phyloP scores from a whole-genome alignment of 352 stramenopile species.

The Phytophthora multivora region DNA sequence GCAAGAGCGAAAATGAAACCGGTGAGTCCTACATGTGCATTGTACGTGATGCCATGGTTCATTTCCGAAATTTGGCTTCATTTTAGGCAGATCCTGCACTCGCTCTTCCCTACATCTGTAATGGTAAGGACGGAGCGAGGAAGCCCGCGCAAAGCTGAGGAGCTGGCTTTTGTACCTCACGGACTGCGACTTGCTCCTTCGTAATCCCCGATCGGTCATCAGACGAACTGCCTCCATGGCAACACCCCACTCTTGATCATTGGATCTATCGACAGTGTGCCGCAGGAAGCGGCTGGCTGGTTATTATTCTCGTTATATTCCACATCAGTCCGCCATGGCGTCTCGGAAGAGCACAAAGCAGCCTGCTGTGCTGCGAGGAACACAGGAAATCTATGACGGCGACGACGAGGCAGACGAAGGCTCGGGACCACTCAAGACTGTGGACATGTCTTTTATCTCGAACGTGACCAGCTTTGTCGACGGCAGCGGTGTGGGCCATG shows the following conservation, averaged over 20 bases:
- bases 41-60: no score
- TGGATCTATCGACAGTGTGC: constrained; percentile 11
- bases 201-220: constrained; percentile 26
- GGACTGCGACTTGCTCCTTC: constrained; percentile 13
- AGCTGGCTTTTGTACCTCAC: constrained; percentile 13
- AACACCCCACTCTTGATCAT: constrained; percentile 17
- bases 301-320: constrained; percentile 1
- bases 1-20: no score
- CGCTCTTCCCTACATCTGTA: constrained; percentile 29
- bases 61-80: neutral
- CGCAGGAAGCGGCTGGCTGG: constrained; percentile 13
- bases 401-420: neutral
- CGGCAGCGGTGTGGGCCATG: constrained; percentile 33
- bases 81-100: constrained; percentile 21
- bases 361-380: constrained; percentile 1
- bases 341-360: neutral
- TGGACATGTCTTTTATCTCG: constrained; percentile 40
- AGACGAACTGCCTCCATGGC: constrained; percentile 31
- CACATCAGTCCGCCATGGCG: constrained; percentile 14
- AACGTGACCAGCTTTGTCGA: constrained; percentile 36
- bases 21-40: no score
- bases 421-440: constrained; percentile 13
- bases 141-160: constrained; percentile 2
- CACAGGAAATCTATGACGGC: constrained; percentile 13
- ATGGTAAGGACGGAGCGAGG: constrained; percentile 27